phyloP scores from a whole-genome alignment of 371 early-diverging fungal species.

The Massospora cicadina region DNA sequence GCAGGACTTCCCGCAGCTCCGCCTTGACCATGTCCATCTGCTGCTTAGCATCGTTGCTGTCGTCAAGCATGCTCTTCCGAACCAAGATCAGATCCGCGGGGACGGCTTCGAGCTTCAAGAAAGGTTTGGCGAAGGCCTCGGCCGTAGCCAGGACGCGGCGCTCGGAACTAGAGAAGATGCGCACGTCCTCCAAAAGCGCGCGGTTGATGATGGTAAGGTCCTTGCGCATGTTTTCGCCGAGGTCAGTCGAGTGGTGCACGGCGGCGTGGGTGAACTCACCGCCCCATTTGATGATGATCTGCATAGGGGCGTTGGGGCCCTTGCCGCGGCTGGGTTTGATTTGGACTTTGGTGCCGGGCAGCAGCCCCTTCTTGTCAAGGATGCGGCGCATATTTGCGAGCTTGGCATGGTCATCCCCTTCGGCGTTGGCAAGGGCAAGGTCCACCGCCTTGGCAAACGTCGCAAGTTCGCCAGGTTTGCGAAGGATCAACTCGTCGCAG shows the following conservation, averaged over 20 bases:
- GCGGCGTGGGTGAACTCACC: constrained; percentile 96
- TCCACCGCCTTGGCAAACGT: constrained; percentile 44
- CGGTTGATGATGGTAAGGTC: constrained; percentile 77
- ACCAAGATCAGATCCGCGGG: constrained; percentile 40
- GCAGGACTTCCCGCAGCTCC: constrained; percentile 34
- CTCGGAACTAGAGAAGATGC: constrained; percentile 73
- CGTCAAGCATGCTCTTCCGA: constrained; percentile 83
- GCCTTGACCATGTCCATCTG: constrained; percentile 73
- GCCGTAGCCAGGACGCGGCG: constrained; percentile 78
- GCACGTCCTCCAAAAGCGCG: constrained; percentile 67
- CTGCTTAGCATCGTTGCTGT: constrained; percentile 85
- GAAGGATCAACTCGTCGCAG: constrained; percentile 62
- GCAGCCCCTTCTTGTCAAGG: constrained; percentile 52
- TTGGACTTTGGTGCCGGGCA: constrained; percentile 90
- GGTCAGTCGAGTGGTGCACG: constrained; percentile 69
- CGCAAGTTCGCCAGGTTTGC: constrained; percentile 47
- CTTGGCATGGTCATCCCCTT: constrained; percentile 32
- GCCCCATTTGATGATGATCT: constrained; percentile 93
- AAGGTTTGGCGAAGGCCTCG: constrained; percentile 59
- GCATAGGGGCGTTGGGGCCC: constrained; percentile 41
- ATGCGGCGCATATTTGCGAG: constrained; percentile 48
- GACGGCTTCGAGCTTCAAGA: constrained; percentile 39
- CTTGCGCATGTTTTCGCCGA: constrained; percentile 83
- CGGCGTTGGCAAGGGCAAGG: constrained; percentile 26
- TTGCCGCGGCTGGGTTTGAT: constrained; percentile 59